Base-by-base conservation (phyloP, 2,329 filamentous ascomycete species). In the Arthrobotrys iridis region DNA sequence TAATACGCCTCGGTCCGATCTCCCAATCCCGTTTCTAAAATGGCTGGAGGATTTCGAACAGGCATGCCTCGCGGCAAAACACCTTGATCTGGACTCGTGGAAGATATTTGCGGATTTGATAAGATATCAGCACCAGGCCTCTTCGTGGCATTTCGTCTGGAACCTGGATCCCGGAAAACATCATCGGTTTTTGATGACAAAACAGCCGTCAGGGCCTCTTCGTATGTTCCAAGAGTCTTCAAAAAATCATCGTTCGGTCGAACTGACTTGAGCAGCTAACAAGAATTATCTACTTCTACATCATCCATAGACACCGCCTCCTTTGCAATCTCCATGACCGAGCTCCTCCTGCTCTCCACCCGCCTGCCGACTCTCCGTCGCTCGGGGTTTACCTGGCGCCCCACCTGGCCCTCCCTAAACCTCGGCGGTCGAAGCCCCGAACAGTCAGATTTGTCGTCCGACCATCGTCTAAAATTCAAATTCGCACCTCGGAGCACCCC, bases 291-390 rank as follows among this genome's bases (percentile, higher is more conserved):
- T 24, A 65, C 43, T 26, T 3, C 4, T 1, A n/a, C n/a, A 8
- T 22, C 43, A 15, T 59, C 4, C 43, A 4, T 33, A 75, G 71
- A 75, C 8, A 75, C 63, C 8, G 71, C 71, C 22, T 75, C 71
- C 46, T 75, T 75, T 28, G 71, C 71, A n/a, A 75, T 75, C n/a
- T 68, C 71, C 2, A 75, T 75, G 71, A 75, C 71, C 37, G 71
- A 75, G 45, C 71, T 75, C 13, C 63, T 75, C 37, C 63, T 75
- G 40, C 46, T 75, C 22, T 75, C 71, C 4, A 75, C 71, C 28
- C 71, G 71, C 7, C 71, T 68, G 22, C 71, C 71, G 26, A 59
- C 43, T 37, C 71, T 75, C 30, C 63, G 63, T 11, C 71, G 71
- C 20, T 58, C 71, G 8, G 71, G 71, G n/a, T 75, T 75, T 57